Base-by-base conservation (phyloP, 2,329 filamentous ascomycete species). In the Ophiocordyceps camponoti-leonardi region DNA sequence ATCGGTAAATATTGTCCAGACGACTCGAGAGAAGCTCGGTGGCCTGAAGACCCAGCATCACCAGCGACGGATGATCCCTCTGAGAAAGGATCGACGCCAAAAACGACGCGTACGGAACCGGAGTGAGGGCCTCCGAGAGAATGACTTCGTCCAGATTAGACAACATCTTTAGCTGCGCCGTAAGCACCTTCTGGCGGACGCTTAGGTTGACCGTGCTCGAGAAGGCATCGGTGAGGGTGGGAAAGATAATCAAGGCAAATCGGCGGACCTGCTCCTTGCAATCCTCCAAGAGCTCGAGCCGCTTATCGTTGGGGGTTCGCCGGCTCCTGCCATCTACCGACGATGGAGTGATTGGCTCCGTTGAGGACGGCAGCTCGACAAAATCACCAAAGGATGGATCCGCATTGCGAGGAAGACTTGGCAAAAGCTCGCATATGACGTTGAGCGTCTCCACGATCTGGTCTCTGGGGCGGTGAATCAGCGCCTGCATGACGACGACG, bases 371-470 rank as follows among this genome's bases (percentile, higher is more conserved):
- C 42, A 67, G 57, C 45, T 71, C 66, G n/a, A 67, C 61, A 30
- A 69, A 63, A 33, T 72, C 71, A 30, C 57, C 59, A 44, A 58
- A 61, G 1, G 57, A 52, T 3, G 67, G 64, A 45, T 72, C 65
- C 13, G 67, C 67, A 30, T 68, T 68, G 45, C 70, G 72, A 13
- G 81, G 79, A 16, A 90, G 69, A 44, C 77, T 80, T 1, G 90
- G 88, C 33, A 98, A 72, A 28, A 98, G 70, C 65, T 98, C 92
- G 66, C 92, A 95, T 51, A 98, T 87, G 51, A 98, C 87, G 59
- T 96, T 96, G 50, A 98, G 73, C 1, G 93, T 95, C 67, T 98
- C 92, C 53, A 90, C 92, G 18, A 98, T 85, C 63, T 98, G 92
- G 53, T 98, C 93, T 47, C 88, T 81, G 7, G 92, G 92, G 39